A percentile compares a stretch with the other conserved stretches of the same genome.
phyloP scores from a whole-genome alignment of 768 basidiomycete species.

The Amanita thiersii region DNA sequence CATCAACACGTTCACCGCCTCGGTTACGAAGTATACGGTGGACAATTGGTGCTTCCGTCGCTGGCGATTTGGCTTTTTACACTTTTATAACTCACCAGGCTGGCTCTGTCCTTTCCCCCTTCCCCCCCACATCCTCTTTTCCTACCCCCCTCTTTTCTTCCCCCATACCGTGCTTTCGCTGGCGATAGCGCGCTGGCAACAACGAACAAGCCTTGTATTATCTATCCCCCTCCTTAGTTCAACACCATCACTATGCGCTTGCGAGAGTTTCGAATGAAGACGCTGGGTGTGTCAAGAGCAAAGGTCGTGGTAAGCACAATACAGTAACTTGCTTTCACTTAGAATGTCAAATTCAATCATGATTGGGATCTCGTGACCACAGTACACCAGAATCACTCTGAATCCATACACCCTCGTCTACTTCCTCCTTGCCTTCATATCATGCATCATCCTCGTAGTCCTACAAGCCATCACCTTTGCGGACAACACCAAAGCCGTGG shows the following conservation, averaged over 20 bases:
- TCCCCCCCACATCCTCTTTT: not conserved
- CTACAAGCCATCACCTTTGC: constrained; percentile 31
- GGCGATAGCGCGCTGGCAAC: not conserved
- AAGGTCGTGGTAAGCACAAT: not conserved
- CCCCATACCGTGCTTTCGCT: no score
- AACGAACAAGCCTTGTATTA: no score
- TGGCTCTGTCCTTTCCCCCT: not conserved
- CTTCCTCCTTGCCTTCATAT: constrained; percentile 35
- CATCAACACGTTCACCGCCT: no score
- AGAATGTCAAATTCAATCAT: no score
- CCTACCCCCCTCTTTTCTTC: no score
- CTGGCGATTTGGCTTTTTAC: no score
- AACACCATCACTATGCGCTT: no score
- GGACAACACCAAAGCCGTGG: constrained; percentile 26
- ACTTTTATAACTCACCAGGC: not conserved
- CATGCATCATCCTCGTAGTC: constrained; percentile 29
- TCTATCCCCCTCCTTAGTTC: no score
- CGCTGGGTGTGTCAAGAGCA: not conserved
- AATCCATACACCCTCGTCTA: constrained; percentile 42
- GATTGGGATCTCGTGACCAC: no score
- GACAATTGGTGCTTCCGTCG: not conserved
- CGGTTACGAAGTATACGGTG: no score
- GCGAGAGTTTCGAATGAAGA: not conserved
- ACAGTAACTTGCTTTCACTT: no score
- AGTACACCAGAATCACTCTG: constrained; percentile 42